phyloP scores from a whole-genome alignment of 2,329 filamentous ascomycete species.

The Exophiala sp. region DNA sequence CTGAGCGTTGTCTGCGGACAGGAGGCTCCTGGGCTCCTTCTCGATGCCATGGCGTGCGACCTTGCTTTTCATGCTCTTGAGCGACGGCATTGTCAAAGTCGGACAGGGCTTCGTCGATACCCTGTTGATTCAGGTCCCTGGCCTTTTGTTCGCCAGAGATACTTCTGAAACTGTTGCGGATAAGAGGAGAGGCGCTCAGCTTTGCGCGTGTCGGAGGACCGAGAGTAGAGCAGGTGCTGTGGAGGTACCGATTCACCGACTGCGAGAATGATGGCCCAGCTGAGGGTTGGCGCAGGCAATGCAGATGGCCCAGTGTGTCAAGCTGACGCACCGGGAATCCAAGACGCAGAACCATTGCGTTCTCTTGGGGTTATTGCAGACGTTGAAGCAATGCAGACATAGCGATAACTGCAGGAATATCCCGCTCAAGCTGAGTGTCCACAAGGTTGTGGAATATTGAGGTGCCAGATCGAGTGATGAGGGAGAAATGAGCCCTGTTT shows the following conservation, averaged over 20 bases:
- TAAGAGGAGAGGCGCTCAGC: background rate
- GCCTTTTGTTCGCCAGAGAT: conserved; percentile 22
- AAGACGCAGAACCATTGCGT: background rate
- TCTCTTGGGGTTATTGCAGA: background rate
- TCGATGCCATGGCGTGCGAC: conserved; percentile 60
- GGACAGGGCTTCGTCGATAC: conserved; percentile 24
- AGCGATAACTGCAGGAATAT: background rate
- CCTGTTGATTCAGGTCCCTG: conserved; percentile 27
- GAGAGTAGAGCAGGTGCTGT: background rate
- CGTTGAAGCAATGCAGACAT: background rate
- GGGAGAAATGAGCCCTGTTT: no score
- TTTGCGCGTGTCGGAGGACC: no score
- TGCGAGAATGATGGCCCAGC: background rate
- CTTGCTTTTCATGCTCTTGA: conserved; percentile 44
- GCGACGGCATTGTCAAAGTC: conserved; percentile 31
- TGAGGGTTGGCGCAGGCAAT: conserved; percentile 4
- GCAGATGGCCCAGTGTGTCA: background rate
- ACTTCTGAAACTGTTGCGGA: background rate
- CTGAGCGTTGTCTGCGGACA: conserved; percentile 46
- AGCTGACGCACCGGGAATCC: background rate
- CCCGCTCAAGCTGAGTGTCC: no score
- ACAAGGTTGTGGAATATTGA: background rate
- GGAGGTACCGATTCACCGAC: background rate
- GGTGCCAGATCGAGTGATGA: background rate
- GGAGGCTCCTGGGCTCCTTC: conserved; percentile 56